Evolutionary conservation across 352 stramenopile genomes (phyloP).

Genomic region (Phytophthora vignae): DNA sequence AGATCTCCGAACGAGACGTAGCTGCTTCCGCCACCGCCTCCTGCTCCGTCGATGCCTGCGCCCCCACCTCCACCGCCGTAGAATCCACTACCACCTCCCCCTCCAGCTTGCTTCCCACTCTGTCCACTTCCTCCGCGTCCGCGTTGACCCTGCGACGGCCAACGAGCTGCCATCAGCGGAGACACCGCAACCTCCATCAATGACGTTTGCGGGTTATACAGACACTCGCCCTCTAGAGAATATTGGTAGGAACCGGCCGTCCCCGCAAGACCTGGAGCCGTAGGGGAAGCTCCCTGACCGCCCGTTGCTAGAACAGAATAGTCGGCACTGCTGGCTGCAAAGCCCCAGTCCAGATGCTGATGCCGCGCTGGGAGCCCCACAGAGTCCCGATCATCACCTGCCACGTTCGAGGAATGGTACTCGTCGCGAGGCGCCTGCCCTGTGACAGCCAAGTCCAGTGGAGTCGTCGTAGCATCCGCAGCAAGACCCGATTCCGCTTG

Average conservation of each 20-base stretch:
- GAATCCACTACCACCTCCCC: slow-evolving; percentile 77
- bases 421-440: slow-evolving; percentile 49
- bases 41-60: slow-evolving; percentile 61
- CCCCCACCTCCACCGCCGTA: slow-evolving; percentile 81
- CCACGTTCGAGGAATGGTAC: slow-evolving; percentile 62
- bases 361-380: slow-evolving; percentile 52
- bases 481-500: slow-evolving; percentile 55
- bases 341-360: slow-evolving; percentile 63
- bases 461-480: slow-evolving; percentile 46
- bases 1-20: slow-evolving; percentile 44
- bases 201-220: slow-evolving; percentile 40
- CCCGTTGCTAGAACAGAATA: slow-evolving; percentile 67
- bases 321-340: slow-evolving; percentile 51
- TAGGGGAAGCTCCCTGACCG: slow-evolving; percentile 43
- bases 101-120: slow-evolving; percentile 80
- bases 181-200: slow-evolving; percentile 42
- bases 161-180: slow-evolving; percentile 35
- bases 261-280: slow-evolving; percentile 42
- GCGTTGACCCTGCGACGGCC: slow-evolving; percentile 49
- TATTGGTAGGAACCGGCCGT: slow-evolving; percentile 55
- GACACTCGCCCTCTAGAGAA: slow-evolving; percentile 49
- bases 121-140: slow-evolving; percentile 65
- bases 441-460: slow-evolving; percentile 47
- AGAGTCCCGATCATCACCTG: slow-evolving; percentile 56
- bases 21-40: slow-evolving; percentile 72